phyloP scores from a whole-genome alignment of 768 basidiomycete genomes.

The Strobilomyces dryophilus region DNA sequence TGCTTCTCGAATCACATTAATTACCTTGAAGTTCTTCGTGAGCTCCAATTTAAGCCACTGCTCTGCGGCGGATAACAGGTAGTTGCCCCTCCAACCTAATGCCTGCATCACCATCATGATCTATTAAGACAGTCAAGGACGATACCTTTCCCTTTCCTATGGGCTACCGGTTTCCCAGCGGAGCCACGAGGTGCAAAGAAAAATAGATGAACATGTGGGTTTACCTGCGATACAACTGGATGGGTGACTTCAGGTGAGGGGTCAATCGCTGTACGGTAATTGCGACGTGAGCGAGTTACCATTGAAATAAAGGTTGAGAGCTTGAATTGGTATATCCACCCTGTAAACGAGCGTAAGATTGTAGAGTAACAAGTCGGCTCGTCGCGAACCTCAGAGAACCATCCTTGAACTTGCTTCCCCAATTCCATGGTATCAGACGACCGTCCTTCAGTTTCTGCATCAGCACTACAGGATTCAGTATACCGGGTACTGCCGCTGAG shows the following conservation, averaged over 20 bases:
- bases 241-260: constrained; percentile 60
- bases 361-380: neutral
- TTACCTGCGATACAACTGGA: constrained; percentile 92
- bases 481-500: constrained; percentile 93
- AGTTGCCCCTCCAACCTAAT: constrained; percentile 91
- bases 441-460: constrained; percentile 89
- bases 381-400: constrained; percentile 70
- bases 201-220: constrained; percentile 87
- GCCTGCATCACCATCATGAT: neutral
- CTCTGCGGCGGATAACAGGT: constrained; percentile 85
- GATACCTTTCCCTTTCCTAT: constrained; percentile 85
- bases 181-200: constrained; percentile 91
- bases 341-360: constrained; percentile 33
- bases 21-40: constrained; percentile 90
- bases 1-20: neutral
- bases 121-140: neutral
- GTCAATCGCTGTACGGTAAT: constrained; percentile 4
- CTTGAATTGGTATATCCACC: constrained; percentile 93
- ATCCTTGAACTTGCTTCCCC: constrained; percentile 92
- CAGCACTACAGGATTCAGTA: constrained; percentile 90
- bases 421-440: constrained; percentile 84
- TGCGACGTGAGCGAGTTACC: constrained; percentile 36
- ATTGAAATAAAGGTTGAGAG: constrained; percentile 85
- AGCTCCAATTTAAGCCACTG: constrained; percentile 95
- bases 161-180: constrained; percentile 89